Conservation (phyloP, 176 grass and related monocot species). For the maize (Zea mays) region Zm-B73-REFERENCE-NAM-5.0 NC_050101.1:98298001-98298500, state of each 20-base stretch:
- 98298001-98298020: slow-evolving; percentile 23
- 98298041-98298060: slow-evolving; percentile 42
- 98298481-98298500: slow-evolving; percentile 19
- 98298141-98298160: slow-evolving; percentile 42
- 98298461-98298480: slow-evolving; percentile 1
- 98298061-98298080: slow-evolving; percentile 40
- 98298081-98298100: slow-evolving; percentile 40
- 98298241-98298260: slow-evolving; percentile 68
- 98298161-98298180: slow-evolving; percentile 33
- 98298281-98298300: slow-evolving; percentile 48
- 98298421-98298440: slow-evolving; percentile 24
- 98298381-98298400: slow-evolving; percentile 13
- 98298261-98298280: slow-evolving; percentile 76
- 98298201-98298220: slow-evolving; percentile 58
- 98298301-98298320: background rate
- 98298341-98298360: background rate
- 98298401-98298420: slow-evolving; percentile 10
- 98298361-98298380: slow-evolving; percentile 19
- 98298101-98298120: slow-evolving; percentile 17
- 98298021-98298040: slow-evolving; percentile 54
- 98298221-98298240: slow-evolving; percentile 52
- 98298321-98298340: slow-evolving; percentile 29
- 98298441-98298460: slow-evolving; percentile 6
- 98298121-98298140: slow-evolving; percentile 37
- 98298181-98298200: slow-evolving; percentile 33